Conservation (phyloP, 108 stramenopile species). For the Pseudonitzschia multiseries region DNA sequence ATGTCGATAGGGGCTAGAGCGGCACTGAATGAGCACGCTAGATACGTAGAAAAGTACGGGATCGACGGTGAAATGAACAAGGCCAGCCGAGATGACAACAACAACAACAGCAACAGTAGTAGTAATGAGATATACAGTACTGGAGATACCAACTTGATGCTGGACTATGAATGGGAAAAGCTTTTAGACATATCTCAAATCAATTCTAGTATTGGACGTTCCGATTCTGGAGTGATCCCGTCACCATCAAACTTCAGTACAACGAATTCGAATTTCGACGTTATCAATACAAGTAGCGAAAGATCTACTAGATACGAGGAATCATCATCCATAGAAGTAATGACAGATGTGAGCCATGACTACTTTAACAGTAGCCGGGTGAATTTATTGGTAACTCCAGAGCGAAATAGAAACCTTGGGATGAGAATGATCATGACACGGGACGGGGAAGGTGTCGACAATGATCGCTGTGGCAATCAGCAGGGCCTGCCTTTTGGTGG, state of each 20-base stretch:
- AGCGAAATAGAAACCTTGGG: conserved; percentile 23
- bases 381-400: conserved; percentile 39
- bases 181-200: conserved; percentile 34
- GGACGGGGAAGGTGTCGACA: conserved; percentile 10
- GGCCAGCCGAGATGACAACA: background rate
- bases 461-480: background rate
- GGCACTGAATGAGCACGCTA: conserved; percentile 47
- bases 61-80: conserved; percentile 39
- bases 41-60: conserved; percentile 52
- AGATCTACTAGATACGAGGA: conserved; percentile 13
- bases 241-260: background rate
- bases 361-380: conserved; percentile 53
- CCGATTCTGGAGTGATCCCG: conserved; percentile 9
- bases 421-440: conserved; percentile 16
- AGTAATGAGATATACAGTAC: background rate
- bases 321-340: conserved; percentile 22
- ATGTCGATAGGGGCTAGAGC: conserved; percentile 60
- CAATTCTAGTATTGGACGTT: conserved; percentile 3
- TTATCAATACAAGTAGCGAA: background rate
- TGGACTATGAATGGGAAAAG: conserved; percentile 45
- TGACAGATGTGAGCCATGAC: conserved; percentile 39
- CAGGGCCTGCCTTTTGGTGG: background rate
- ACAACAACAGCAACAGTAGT: background rate
- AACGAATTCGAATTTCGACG: conserved; percentile 5
- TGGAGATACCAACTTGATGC: background rate